phyloP scores from a whole-genome alignment of 768 basidiomycete genomes.

The Tulasnella sp. region DNA sequence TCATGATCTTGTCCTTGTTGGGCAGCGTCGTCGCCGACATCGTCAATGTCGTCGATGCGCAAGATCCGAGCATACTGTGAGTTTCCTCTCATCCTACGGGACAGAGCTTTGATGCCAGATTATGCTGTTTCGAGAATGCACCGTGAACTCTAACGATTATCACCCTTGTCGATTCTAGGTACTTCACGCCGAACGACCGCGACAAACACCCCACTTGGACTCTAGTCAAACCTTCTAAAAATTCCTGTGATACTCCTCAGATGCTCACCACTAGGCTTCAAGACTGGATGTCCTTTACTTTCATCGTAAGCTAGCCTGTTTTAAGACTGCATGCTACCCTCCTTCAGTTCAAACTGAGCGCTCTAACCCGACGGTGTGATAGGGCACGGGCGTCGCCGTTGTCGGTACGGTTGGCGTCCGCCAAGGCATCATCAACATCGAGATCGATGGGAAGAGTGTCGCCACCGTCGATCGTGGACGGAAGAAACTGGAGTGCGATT shows the following conservation, averaged over 20 bases:
- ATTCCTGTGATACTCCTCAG: not conserved
- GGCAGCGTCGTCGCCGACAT: too few species aligned
- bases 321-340: not conserved
- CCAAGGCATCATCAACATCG: not conserved
- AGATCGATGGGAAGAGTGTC: not conserved
- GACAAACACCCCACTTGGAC: not conserved
- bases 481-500: not conserved
- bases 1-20: too few species aligned
- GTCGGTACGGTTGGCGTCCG: not conserved
- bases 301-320: not conserved
- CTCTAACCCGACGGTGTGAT: too few species aligned
- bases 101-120: too few species aligned
- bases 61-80: not conserved
- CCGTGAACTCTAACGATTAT: too few species aligned
- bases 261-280: not conserved
- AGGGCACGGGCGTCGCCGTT: not conserved
- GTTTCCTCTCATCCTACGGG: too few species aligned
- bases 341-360: not conserved
- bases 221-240: constrained; percentile 15
- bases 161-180: too few species aligned
- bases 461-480: not conserved
- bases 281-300: not conserved
- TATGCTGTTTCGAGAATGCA: too few species aligned
- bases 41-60: not conserved
- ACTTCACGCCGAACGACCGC: not conserved